Evolutionary conservation across 305 asterid genomes (phyloP).

Genomic region (Nicotiana rustica): DNA sequence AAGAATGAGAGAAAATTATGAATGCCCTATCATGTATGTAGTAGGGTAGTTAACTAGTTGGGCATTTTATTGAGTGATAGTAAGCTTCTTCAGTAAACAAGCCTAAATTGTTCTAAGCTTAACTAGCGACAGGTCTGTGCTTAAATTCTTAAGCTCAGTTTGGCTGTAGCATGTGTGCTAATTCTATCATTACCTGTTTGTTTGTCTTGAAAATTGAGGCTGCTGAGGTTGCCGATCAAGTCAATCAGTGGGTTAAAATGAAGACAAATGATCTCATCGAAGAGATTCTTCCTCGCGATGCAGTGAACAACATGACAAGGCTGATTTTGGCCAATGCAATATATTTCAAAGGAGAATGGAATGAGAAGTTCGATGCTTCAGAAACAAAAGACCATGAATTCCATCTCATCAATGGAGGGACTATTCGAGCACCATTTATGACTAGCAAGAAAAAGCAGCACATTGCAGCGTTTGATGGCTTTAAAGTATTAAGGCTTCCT

Average conservation of each 20-base stretch:
- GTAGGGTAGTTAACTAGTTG: too few relatives aligned
- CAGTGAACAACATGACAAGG: constrained; percentile 56
- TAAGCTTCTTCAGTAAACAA: too few relatives aligned
- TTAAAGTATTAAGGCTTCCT: constrained; percentile 69
- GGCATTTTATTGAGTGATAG: too few relatives aligned
- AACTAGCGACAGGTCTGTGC: background rate
- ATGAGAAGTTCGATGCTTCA: constrained; percentile 61
- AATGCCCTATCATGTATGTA: background rate
- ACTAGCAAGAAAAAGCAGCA: constrained; percentile 65
- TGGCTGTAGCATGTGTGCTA: background rate
- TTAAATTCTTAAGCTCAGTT: background rate
- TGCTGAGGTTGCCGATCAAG: constrained; percentile 59
- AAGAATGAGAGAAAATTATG: background rate
- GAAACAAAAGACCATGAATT: constrained; percentile 64
- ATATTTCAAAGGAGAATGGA: constrained; percentile 84
- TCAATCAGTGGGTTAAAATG: constrained; percentile 74
- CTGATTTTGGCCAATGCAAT: constrained; percentile 77
- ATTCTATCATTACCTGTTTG: background rate
- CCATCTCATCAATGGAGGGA: constrained; percentile 62
- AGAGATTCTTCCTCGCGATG: constrained; percentile 65
- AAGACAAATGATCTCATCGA: constrained; percentile 74
- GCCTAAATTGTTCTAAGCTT: background rate
- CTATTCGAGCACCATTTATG: constrained; percentile 74
- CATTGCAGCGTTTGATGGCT: constrained; percentile 57
- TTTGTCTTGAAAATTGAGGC: constrained; percentile 46